Conservation (phyloP, 2,329 filamentous ascomycete genomes). For the Colletotrichum sp. region DNA sequence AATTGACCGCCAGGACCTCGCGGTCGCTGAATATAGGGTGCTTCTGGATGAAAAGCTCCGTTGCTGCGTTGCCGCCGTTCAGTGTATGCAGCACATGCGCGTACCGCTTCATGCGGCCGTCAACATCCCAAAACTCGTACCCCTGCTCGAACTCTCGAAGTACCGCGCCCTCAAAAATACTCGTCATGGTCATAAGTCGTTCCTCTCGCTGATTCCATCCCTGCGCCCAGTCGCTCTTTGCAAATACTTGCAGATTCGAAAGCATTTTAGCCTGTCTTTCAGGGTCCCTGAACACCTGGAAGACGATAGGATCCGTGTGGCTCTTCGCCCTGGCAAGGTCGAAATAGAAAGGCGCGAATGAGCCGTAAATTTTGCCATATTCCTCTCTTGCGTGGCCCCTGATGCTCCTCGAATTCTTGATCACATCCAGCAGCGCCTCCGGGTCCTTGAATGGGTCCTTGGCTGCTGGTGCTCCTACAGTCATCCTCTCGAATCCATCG, state of each 20-base stretch:
- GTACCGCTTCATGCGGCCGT: conserved; percentile 88
- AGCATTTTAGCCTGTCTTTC: conserved; percentile 92
- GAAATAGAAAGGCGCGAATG: conserved; percentile 85
- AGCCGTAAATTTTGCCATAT: conserved; percentile 90
- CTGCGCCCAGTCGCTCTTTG: conserved; percentile 78
- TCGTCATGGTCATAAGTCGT: conserved; percentile 75
- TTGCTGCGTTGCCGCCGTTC: conserved; percentile 78
- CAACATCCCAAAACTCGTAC: conserved; percentile 86
- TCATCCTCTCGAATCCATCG: conserved; percentile 84
- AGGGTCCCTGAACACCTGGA: conserved; percentile 85
- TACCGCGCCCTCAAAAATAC: conserved; percentile 89
- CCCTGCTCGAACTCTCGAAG: conserved; percentile 92
- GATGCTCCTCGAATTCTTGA: conserved; percentile 77
- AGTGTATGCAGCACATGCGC: conserved; percentile 83
- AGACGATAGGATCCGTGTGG: conserved; percentile 82
- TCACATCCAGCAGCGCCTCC: conserved; percentile 69
- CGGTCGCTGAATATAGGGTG: conserved; percentile 82
- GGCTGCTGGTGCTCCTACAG: conserved; percentile 50
- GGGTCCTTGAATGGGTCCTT: conserved; percentile 61
- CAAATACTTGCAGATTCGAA: conserved; percentile 78
- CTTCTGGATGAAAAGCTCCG: conserved; percentile 88
- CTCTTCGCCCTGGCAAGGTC: conserved; percentile 76
- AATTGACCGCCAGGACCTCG: conserved; percentile 69
- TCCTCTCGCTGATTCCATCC: conserved; percentile 76
- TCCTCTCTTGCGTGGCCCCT: conserved; percentile 87